Evolutionary conservation across 768 basidiomycete genomes (phyloP).

Genomic region (Tylopilus rubrobrunneus): DNA sequence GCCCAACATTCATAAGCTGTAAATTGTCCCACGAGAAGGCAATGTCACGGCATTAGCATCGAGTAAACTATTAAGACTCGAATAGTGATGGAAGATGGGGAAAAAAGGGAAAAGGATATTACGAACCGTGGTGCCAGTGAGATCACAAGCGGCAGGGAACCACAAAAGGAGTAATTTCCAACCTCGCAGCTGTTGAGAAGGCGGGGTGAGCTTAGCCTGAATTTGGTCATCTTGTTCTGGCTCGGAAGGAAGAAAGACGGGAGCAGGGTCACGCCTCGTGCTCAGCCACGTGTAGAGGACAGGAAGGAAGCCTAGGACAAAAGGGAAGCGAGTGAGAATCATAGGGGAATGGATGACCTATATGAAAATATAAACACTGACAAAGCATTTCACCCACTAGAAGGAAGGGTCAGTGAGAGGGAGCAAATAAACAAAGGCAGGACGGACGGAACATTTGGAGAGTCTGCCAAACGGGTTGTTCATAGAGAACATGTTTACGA

Average conservation of each 20-base stretch:
- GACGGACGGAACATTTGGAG: slow-evolving; percentile 84
- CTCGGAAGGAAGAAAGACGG: slow-evolving; percentile 55
- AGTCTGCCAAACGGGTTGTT: slow-evolving; percentile 94
- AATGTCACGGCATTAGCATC: slow-evolving; percentile 18
- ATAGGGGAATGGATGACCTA: slow-evolving; percentile 1
- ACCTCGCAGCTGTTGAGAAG: slow-evolving; percentile 52
- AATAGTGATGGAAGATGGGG: slow-evolving; percentile 3
- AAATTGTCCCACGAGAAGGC: slow-evolving; percentile 11
- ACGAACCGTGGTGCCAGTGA: slow-evolving; percentile 86
- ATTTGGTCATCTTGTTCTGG: slow-evolving; percentile 40
- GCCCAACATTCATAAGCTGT: slow-evolving; percentile 89
- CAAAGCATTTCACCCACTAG: slow-evolving; percentile 93
- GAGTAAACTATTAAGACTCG: slow-evolving; percentile 2
- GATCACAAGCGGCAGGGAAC: slow-evolving; percentile 86
- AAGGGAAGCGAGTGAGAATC: slow-evolving; percentile 17
- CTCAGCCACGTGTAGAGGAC: slow-evolving; percentile 68
- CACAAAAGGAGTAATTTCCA: slow-evolving; percentile 75
- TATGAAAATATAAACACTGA: slow-evolving; percentile 39
- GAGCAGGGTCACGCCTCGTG: slow-evolving; percentile 40
- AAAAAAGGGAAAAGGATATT: slow-evolving; percentile 12
- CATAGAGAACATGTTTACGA: slow-evolving; percentile 65
- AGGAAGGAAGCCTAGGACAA: slow-evolving; percentile 71
- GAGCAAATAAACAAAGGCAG: slow-evolving; percentile 9
- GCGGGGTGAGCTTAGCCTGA: slow-evolving; percentile 29
- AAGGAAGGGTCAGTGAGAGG: slow-evolving; percentile 33